Conservation (phyloP, 805 yeast genomes). For the Torulaspora delbrueckii region DNA sequence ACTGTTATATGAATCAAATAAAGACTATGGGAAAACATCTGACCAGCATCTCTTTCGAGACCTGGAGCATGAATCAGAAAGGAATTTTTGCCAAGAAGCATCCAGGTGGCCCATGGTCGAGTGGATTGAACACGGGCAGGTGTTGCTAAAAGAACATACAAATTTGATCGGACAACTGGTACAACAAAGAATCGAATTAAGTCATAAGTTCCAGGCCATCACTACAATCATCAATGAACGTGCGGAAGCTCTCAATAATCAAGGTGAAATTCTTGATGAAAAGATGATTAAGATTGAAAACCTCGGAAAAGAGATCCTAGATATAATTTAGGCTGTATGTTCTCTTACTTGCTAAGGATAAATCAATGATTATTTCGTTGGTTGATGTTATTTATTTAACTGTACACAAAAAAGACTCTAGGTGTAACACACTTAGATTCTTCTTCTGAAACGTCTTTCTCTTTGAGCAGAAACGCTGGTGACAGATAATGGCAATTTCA, state of each 20-base stretch:
- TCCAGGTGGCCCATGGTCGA: constrained; percentile 26
- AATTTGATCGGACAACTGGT: constrained; percentile 36
- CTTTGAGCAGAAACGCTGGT: constrained; percentile 85
- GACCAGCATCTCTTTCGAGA: constrained; percentile 9
- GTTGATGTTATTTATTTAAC: constrained; percentile 22
- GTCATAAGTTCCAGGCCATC: constrained; percentile 38
- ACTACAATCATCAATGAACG: constrained; percentile 38
- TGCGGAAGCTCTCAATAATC: constrained; percentile 33
- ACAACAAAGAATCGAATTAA: constrained; percentile 38
- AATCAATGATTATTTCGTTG: constrained; percentile 14
- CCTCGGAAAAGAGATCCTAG: constrained; percentile 41
- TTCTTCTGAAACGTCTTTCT: constrained; percentile 88
- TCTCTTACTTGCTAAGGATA: neutral
- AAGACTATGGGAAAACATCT: neutral
- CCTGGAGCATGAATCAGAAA: constrained; percentile 18
- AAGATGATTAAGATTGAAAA: constrained; percentile 38
- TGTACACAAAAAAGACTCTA: constrained; percentile 21
- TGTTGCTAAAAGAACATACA: constrained; percentile 34
- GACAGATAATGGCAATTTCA: constrained; percentile 80
- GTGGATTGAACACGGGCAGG: constrained; percentile 40
- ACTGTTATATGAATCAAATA: constrained; percentile 8
- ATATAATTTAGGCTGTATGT: constrained; percentile 26
- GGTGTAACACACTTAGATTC: constrained; percentile 50
- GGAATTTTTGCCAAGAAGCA: constrained; percentile 27
- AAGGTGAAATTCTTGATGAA: constrained; percentile 33